Evolutionary conservation across 108 stramenopile species (phyloP).

Genomic region (Aurantiochytrium sp.): DNA sequence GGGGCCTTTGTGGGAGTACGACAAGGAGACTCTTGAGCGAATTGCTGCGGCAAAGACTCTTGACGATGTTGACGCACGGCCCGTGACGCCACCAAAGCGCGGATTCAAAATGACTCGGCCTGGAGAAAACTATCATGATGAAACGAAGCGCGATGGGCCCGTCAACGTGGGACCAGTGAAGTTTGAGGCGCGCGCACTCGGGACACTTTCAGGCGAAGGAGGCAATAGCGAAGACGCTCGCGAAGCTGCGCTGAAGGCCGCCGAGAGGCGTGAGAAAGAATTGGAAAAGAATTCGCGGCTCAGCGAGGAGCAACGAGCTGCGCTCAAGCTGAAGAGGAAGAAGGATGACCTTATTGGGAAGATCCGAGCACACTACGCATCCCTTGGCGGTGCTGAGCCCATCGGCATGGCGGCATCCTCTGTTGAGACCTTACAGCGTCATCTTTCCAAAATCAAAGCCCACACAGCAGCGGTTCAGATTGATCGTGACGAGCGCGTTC

Average conservation of each 20-base stretch:
- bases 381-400: not conserved
- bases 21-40: not conserved
- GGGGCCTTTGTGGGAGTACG: not conserved
- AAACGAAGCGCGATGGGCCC: not conserved
- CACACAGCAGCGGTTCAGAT: not conserved
- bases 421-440: not conserved
- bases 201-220: not conserved
- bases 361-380: not conserved
- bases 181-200: not conserved
- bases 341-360: conserved; percentile 7
- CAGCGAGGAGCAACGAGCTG: not conserved
- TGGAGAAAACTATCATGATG: conserved; percentile 1
- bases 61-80: not conserved
- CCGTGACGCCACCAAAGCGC: not conserved
- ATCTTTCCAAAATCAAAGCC: not conserved
- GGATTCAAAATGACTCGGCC: conserved; percentile 5
- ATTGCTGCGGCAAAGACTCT: not conserved
- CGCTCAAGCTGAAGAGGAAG: not conserved
- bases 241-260: not conserved
- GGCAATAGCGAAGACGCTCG: not conserved
- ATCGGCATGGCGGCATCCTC: not conserved
- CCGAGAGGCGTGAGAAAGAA: not conserved
- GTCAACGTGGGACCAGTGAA: not conserved
- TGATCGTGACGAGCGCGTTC: not conserved
- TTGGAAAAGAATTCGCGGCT: not conserved